phyloP scores from a whole-genome alignment of 75 land plant genomes.

The Sequoia sempervirens region DNA sequence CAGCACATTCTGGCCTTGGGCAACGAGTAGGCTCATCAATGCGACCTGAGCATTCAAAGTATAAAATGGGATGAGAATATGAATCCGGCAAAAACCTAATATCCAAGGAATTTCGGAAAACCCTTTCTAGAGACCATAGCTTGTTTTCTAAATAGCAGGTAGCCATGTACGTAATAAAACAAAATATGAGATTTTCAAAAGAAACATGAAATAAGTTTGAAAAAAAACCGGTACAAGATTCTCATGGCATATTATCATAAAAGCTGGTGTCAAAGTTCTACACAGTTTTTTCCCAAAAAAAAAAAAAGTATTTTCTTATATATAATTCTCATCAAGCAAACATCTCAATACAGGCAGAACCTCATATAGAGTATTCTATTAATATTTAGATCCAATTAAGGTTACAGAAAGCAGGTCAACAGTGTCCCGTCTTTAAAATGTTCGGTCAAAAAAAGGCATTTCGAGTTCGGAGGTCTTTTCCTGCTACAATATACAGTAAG shows the following conservation, averaged over 20 bases:
- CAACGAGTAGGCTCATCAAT: constrained; percentile 80
- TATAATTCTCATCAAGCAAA: background rate
- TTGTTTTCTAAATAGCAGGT: background rate
- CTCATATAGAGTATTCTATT: background rate
- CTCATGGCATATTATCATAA: no score
- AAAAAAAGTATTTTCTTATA: background rate
- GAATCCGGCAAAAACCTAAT: background rate
- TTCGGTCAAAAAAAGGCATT: no score
- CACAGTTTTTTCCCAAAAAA: no score
- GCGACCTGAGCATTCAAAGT: constrained; percentile 40
- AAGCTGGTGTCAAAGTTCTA: no score
- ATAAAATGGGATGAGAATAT: background rate
- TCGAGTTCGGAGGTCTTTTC: background rate
- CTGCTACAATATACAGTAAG: background rate
- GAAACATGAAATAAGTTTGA: background rate
- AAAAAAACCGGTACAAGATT: no score
- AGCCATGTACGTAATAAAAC: background rate
- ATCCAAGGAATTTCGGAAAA: background rate
- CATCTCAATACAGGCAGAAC: background rate
- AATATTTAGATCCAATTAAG: background rate
- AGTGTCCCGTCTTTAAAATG: background rate
- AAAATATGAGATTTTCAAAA: background rate
- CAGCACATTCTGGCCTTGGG: constrained; percentile 61
- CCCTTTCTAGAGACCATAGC: background rate
- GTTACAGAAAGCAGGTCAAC: background rate